Percentiles rank a stretch among this genome's conserved stretches.
phyloP scores from a whole-genome alignment of 805 yeast species.

The Lipomyces yamadae region DNA sequence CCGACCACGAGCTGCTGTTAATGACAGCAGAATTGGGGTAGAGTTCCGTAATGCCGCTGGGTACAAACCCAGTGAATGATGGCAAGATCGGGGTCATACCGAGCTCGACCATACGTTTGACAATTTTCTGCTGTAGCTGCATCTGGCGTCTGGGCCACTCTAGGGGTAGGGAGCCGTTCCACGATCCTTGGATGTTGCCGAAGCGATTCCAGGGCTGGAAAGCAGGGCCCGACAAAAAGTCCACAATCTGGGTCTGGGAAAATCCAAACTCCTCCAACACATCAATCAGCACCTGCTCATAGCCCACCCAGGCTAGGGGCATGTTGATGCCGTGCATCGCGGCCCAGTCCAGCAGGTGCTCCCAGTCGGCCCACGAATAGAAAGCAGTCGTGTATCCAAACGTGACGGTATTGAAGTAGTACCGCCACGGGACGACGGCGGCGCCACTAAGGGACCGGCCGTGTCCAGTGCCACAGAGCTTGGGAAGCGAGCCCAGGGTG shows the following conservation, averaged over 20 bases:
- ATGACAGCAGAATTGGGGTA: background rate
- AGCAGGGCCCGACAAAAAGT: background rate
- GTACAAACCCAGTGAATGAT: conserved; percentile 1
- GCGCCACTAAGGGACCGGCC: background rate
- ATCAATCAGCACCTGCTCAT: background rate
- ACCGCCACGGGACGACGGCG: background rate
- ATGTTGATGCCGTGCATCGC: conserved; percentile 4
- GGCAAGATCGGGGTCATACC: background rate
- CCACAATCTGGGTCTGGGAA: background rate
- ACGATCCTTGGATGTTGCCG: conserved; percentile 1
- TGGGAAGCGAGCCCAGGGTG: background rate
- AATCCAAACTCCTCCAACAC: background rate
- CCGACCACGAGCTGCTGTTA: background rate
- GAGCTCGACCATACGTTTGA: conserved; percentile 1
- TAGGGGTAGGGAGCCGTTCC: background rate
- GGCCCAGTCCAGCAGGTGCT: conserved; percentile 5
- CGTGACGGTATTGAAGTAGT: conserved; percentile 2
- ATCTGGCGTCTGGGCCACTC: background rate
- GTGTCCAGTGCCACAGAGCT: background rate
- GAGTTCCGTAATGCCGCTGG: background rate
- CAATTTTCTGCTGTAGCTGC: background rate
- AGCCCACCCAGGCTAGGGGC: conserved; percentile 3
- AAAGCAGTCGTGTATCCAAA: conserved; percentile 2
- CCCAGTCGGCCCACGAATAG: conserved; percentile 3
- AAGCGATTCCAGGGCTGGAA: conserved; percentile 2